Conservation (phyloP, 805 yeast species). For the Candida khao-thaluensis region DNA sequence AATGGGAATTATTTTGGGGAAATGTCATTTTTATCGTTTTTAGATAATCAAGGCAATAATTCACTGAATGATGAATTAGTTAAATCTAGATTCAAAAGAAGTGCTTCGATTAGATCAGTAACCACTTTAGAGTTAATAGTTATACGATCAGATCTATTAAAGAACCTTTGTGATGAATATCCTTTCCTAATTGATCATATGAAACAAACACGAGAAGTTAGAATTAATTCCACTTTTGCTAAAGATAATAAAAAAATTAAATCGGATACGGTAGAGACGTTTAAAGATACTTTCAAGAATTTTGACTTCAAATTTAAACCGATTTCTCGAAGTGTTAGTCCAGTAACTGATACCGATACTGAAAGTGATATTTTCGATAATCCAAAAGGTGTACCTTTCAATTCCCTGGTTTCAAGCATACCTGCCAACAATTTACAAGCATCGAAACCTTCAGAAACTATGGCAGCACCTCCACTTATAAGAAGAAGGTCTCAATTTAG, state of each 20-base stretch:
- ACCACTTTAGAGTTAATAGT: constrained; percentile 59
- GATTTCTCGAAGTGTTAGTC: constrained; percentile 17
- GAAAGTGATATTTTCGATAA: constrained; percentile 10
- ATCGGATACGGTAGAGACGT: background rate
- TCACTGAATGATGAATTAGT: constrained; percentile 1
- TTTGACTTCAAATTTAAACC: constrained; percentile 16
- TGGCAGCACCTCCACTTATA: constrained; percentile 1
- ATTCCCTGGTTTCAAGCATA: background rate
- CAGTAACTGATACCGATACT: constrained; percentile 12
- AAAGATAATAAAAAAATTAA: background rate
- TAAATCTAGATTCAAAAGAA: constrained; percentile 28
- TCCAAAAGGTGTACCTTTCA: background rate
- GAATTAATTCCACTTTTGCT: constrained; percentile 27
- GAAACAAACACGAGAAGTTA: constrained; percentile 56
- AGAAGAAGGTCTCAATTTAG: constrained; percentile 10
- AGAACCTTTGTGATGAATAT: constrained; percentile 53
- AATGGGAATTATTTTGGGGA: constrained; percentile 74
- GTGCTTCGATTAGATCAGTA: constrained; percentile 65
- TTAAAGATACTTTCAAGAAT: constrained; percentile 5
- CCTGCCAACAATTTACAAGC: background rate
- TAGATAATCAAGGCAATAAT: constrained; percentile 29
- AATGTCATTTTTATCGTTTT: constrained; percentile 60
- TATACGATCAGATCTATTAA: constrained; percentile 54
- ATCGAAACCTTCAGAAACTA: background rate
- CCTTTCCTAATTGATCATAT: constrained; percentile 61